Evolutionary conservation across 2,329 filamentous ascomycete species (phyloP), one percentile per base, ranked within the genome.

Genomic region (Bisporella sp.): DNA sequence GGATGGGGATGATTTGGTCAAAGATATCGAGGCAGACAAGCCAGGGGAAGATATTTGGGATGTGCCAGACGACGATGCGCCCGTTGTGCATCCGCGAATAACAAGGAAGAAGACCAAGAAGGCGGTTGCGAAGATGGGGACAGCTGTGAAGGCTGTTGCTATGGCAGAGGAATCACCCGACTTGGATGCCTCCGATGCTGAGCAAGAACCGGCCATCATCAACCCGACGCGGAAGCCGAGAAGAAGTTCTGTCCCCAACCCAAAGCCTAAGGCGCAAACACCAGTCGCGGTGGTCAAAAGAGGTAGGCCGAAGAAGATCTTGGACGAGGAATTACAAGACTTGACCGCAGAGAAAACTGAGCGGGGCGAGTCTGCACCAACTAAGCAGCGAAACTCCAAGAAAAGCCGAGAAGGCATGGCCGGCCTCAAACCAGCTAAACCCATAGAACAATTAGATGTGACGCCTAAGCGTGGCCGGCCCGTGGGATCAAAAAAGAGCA

Each of bases 121-220:
- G n/a, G n/a, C 35, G 7, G 35, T 31, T 29, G 33, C 45, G 42
- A 45, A 29, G 21, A 45, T 9, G 4, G 42, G 7, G 21, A 45
- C 2, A 31, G 4, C 9, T 9, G 41, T 28, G 4, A 42, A 28
- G 21, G 21, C 11, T 8, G 9, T 42, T 8, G 21, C 11, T n/a
- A 42, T 3, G 41, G 41, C 21, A 42, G 21, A 28, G 21, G 41
- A 28, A 42, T 9, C 11, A 11, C 21, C 69, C 62, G 52, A 71
- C 69, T 49, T 71, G 57, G 45, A 70, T 71, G 56, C 70, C 71
- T 30, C 71, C 54, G 29, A 71, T 70, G 54, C 70, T 70, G 5
- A 71, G 46, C 30, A 71, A 64, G 1, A 63, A 31, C 31, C 40
- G 35, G 35, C 35, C 3, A 3, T 39, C 13, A 11, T 39, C 9